These are phyloP conservation scores for Lunularia cruciata DNA, from an alignment of 225 moss, liverwort and hornwort species.

Conservation along the genomic window DNA sequence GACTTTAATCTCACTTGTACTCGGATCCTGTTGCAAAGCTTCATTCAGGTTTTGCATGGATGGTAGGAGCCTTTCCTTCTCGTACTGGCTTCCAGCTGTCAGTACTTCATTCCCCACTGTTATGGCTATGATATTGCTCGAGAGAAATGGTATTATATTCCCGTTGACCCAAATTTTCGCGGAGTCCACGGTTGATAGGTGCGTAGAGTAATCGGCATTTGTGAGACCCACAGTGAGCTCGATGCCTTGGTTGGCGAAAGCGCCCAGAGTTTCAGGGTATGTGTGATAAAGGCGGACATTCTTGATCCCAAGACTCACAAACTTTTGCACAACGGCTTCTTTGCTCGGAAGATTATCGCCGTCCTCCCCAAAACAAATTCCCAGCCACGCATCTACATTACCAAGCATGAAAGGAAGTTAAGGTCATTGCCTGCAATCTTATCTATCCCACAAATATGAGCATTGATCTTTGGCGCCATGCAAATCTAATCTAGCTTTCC, in stretches of 20 bases:
- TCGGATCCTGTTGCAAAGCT: slow-evolving; percentile 23
- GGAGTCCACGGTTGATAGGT: not conserved
- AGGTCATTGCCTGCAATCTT: too few species aligned
- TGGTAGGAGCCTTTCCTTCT: slow-evolving; percentile 26
- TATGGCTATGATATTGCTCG: slow-evolving; percentile 25
- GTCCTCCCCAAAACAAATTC: slow-evolving; percentile 51
- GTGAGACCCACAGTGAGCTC: slow-evolving; percentile 2
- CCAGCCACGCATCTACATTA: slow-evolving; percentile 34
- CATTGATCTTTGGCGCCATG: too few species aligned
- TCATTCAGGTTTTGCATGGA: slow-evolving; percentile 42
- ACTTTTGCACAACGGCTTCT: slow-evolving; percentile 34
- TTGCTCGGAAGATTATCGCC: slow-evolving; percentile 53
- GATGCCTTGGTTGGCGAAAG: slow-evolving; percentile 8
- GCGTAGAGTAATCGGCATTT: not conserved
- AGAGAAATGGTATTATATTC: slow-evolving; percentile 7
- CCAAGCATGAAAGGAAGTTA: too few species aligned
- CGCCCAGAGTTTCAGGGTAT: slow-evolving; percentile 33
- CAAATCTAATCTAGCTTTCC: too few species aligned
- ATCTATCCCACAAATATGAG: too few species aligned
- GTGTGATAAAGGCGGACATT: slow-evolving; percentile 56
- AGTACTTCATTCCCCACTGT: slow-evolving; percentile 36
- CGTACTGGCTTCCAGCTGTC: not conserved
- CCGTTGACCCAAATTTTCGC: slow-evolving; percentile 23
- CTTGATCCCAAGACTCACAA: slow-evolving; percentile 35
- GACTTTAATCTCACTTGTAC: slow-evolving; percentile 26